Conservation (phyloP, 129 eudicot genomes). For the Flaveria linearis region DNA sequence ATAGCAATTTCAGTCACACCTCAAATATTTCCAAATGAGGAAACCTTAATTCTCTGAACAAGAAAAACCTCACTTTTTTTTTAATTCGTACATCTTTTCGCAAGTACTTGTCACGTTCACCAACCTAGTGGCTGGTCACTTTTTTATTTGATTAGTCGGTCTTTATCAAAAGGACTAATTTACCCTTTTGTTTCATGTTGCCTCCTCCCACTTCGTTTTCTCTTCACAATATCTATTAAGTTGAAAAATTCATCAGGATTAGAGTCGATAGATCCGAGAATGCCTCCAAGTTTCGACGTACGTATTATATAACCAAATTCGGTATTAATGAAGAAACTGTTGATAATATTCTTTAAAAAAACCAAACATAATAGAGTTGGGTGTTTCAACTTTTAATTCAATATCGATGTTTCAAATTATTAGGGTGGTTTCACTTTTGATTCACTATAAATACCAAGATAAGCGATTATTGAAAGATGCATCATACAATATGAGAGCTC, state of each 20-base stretch:
- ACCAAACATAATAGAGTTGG: too few species aligned
- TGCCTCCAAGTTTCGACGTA: not conserved
- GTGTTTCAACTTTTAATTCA: too few species aligned
- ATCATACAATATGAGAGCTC: too few species aligned
- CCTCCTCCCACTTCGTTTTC: conserved; percentile 21
- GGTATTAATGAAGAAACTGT: not conserved
- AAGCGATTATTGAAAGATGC: too few species aligned
- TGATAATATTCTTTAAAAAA: too few species aligned
- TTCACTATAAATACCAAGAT: too few species aligned
- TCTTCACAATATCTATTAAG: not conserved
- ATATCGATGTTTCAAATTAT: too few species aligned
- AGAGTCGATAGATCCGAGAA: not conserved
- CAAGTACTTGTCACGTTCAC: conserved; percentile 41
- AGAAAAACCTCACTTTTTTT: conserved; percentile 26
- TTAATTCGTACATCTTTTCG: not conserved
- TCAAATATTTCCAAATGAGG: conserved; percentile 33
- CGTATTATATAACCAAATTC: not conserved
- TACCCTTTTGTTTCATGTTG: conserved; percentile 21
- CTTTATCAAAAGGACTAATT: conserved; percentile 27
- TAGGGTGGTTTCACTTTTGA: too few species aligned
- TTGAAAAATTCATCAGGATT: not conserved
- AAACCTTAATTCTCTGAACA: conserved; percentile 47
- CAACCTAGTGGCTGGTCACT: conserved; percentile 27
- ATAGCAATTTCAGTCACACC: conserved; percentile 34
- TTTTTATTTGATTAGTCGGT: conserved; percentile 21